phyloP scores from a whole-genome alignment of 805 yeast species.

The Ogataea methanolica region DNA sequence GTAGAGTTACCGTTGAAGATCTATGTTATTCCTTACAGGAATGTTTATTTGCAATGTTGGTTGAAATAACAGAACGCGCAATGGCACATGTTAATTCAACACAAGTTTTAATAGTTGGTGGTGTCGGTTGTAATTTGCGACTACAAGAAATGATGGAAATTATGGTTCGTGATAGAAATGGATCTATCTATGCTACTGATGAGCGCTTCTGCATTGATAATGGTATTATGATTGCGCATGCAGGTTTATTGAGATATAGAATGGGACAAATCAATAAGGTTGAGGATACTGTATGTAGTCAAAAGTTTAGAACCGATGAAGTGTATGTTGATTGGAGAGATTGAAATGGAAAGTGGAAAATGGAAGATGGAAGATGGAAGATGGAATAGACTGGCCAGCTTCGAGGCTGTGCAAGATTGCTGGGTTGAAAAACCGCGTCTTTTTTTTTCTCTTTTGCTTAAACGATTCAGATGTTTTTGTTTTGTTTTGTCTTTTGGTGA shows the following conservation, averaged over 20 bases:
- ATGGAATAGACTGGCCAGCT: too few relatives aligned
- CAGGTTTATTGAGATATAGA: conserved; percentile 82
- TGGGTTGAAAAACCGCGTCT: not conserved
- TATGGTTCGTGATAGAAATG: conserved; percentile 88
- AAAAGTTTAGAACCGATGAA: conserved; percentile 91
- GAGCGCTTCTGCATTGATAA: conserved; percentile 96
- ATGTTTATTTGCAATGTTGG: conserved; percentile 89
- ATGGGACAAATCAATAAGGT: conserved; percentile 66
- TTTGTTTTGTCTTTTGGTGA: not conserved
- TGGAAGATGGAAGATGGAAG: too few relatives aligned
- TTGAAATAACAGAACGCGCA: conserved; percentile 96
- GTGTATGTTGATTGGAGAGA: conserved; percentile 90
- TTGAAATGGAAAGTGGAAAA: not conserved
- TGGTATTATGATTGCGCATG: conserved; percentile 99
- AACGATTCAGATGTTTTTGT: not conserved
- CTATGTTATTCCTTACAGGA: conserved; percentile 92
- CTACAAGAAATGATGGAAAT: conserved; percentile 94
- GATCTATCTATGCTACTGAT: conserved; percentile 90
- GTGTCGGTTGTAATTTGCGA: conserved; percentile 94
- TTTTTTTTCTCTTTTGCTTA: not conserved
- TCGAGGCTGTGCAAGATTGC: not conserved
- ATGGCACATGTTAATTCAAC: conserved; percentile 93
- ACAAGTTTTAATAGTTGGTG: conserved; percentile 94
- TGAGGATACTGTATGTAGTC: conserved; percentile 79
- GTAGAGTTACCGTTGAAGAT: conserved; percentile 71